Evolutionary conservation across 345 rosid genomes (phyloP), one percentile per base, ranked within the genome.

Genomic region (Kandelia obovata): DNA sequence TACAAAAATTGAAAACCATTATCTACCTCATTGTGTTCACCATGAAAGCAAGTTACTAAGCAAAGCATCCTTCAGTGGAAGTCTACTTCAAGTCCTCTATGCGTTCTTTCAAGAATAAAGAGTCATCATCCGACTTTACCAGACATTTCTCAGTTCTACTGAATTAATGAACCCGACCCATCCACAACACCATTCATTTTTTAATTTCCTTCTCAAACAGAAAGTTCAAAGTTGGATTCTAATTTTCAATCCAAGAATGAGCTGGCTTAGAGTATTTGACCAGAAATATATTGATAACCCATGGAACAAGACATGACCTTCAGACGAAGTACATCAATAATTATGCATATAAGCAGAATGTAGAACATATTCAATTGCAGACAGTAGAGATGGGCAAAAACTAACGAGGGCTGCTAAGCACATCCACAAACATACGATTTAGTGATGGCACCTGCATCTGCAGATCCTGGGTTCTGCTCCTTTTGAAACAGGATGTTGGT

Each of bases 361-460:
- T 68, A 65, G 53, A 73, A 70, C 75, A 75, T 65, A 70, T 75
- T 71, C 51, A 23, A 57, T 43, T 53, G 69, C 65, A 71, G 77
- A 66, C 67, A 75, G 66, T 67, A 65, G 49, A 51, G 61, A 68
- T 46, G 71, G 71, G 66, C 72, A 61, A 70, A 69, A 69, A 77
- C 81, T 82, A 88, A 68, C 52, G 91, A 72, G 87, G 91, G 75
- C 91, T 89, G 77, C 85, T 80, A 80, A 86, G 85, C 71, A 78
- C 88, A 77, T 87, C 84, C 71, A 83, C 83, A 77, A 83, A 85
- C 84, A 85, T 82, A 75, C 78, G 79, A 66, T 86, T 86, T 57
- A 78, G 62, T 23, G 86, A 77, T 62, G 94, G 85, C 81, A 89
- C 66, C 69, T 70, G 85, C 88, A 84, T 89, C 77, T 83, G 91